Evolutionary conservation across 2,329 filamentous ascomycete species (phyloP).

Genomic region (Penicillium griseofulvum): DNA sequence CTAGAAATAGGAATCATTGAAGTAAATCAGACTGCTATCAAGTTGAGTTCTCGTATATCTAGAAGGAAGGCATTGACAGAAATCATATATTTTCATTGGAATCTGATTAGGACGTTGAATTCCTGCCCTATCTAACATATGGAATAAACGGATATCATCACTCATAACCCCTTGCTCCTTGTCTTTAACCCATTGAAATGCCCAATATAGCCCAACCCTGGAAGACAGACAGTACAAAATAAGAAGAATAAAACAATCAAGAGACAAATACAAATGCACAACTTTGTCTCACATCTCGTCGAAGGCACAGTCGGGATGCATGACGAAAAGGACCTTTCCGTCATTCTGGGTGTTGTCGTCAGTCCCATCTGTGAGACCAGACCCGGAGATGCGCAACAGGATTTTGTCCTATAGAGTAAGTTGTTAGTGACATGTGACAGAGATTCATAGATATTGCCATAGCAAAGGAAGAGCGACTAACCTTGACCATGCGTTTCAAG

Average conservation of each 20-base stretch:
- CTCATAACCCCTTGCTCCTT: slow-evolving; percentile 30
- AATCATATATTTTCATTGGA: neutral
- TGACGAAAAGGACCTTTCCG: slow-evolving; percentile 69
- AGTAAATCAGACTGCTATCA: too few relatives aligned
- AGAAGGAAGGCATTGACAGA: neutral
- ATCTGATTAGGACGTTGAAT: neutral
- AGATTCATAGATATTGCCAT: neutral
- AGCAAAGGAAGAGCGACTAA: slow-evolving; percentile 34
- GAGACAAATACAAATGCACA: slow-evolving; percentile 13
- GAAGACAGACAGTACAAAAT: slow-evolving; percentile 9
- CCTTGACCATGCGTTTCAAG: slow-evolving; percentile 93
- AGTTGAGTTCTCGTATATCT: too few relatives aligned
- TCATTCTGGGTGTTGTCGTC: slow-evolving; percentile 52
- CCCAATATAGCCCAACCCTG: slow-evolving; percentile 17
- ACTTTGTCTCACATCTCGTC: slow-evolving; percentile 59
- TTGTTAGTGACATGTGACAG: neutral
- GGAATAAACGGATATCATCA: slow-evolving; percentile 32
- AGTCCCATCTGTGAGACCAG: slow-evolving; percentile 79
- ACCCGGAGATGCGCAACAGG: slow-evolving; percentile 66
- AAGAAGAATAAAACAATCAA: slow-evolving; percentile 5
- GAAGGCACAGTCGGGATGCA: slow-evolving; percentile 91
- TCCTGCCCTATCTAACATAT: slow-evolving; percentile 11
- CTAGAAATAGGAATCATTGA: neutral
- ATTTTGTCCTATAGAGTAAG: slow-evolving; percentile 53
- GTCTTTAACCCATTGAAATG: slow-evolving; percentile 25